Conservation (phyloP, 768 basidiomycete species). For the Tephrocybe rancida region DNA sequence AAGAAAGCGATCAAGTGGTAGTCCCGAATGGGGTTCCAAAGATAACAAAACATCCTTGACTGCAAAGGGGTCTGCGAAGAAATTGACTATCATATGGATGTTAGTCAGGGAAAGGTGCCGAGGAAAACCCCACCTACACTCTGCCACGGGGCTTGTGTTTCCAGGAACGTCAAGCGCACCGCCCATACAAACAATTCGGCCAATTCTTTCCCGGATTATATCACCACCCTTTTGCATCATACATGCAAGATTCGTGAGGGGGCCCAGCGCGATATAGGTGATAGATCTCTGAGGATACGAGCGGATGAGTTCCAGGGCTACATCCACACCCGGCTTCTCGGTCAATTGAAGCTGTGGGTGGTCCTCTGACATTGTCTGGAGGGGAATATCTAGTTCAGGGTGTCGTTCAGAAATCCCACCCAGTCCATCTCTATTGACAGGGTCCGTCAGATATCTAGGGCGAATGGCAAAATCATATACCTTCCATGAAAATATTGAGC, state of each 20-base stretch:
- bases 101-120: conserved; percentile 2
- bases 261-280: conserved; percentile 75
- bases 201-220: conserved; percentile 59
- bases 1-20: conserved; percentile 70
- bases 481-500: conserved; percentile 88
- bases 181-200: conserved; percentile 89
- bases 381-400: conserved; percentile 56
- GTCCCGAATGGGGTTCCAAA: conserved; percentile 32
- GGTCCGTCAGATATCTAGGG: neutral
- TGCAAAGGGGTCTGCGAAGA: conserved; percentile 87
- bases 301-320: conserved; percentile 57
- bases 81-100: conserved; percentile 58
- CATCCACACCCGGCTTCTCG: conserved; percentile 49
- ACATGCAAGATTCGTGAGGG: conserved; percentile 79
- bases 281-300: conserved; percentile 52
- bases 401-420: conserved; percentile 62
- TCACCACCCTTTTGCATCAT: conserved; percentile 58
- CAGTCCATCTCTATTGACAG: conserved; percentile 62
- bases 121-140: conserved; percentile 57
- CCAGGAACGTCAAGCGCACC: conserved; percentile 91
- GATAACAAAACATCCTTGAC: conserved; percentile 68
- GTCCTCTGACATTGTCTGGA: conserved; percentile 17
- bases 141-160: conserved; percentile 79
- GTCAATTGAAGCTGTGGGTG: conserved; percentile 51
- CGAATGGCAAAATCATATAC: conserved; percentile 32